A percentile compares a stretch with the other conserved stretches of the same genome.
Conservation (phyloP, 306 rosid genomes). For the Dryas drummondii region DNA sequence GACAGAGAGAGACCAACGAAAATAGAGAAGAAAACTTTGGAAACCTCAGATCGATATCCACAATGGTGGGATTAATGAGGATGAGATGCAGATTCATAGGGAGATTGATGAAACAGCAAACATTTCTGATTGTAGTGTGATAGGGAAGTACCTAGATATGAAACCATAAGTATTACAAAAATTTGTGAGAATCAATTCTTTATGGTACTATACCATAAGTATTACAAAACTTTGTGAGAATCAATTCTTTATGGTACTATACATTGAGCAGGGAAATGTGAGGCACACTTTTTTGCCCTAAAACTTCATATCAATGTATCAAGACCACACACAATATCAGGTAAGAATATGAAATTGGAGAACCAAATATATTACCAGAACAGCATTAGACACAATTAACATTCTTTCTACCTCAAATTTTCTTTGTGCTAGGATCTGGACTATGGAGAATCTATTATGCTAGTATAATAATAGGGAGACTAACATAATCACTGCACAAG, state of each 20-base stretch:
- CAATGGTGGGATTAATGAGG: background rate
- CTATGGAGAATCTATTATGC: background rate
- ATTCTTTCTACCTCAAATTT: background rate
- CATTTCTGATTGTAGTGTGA: background rate
- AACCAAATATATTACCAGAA: background rate
- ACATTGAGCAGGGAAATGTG: no score
- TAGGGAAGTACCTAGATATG: background rate
- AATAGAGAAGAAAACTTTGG: background rate
- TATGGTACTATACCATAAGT: no score
- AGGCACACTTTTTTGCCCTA: conserved; percentile 3
- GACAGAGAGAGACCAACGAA: no score
- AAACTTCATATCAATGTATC: background rate
- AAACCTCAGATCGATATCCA: background rate
- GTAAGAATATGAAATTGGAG: background rate
- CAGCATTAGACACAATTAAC: background rate
- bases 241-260: background rate
- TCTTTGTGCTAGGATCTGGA: background rate
- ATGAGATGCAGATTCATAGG: background rate
- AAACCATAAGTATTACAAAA: background rate
- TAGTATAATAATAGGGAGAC: background rate
- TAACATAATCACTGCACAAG: background rate
- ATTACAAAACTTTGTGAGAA: background rate
- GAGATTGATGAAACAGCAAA: background rate
- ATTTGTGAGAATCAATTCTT: background rate
- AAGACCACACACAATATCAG: background rate